Conservation (phyloP, 116 monocot species). For the Iris pallida region DNA sequence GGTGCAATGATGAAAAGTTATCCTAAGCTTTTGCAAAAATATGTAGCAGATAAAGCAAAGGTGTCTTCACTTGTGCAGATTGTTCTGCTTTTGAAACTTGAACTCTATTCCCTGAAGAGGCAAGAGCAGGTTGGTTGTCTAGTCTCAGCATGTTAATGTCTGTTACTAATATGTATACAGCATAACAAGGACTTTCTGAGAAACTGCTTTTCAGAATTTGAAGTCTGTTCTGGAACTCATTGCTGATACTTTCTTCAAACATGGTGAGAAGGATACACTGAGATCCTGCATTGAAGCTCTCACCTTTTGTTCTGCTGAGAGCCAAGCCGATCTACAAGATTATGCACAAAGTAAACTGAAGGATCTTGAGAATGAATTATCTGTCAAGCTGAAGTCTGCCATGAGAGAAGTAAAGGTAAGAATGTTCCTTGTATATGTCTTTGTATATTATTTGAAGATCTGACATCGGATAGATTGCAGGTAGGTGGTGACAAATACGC, state of each 20-base stretch:
- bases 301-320: slow-evolving; percentile 72
- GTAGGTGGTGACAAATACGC: slow-evolving; percentile 89
- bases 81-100: slow-evolving; percentile 69
- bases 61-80: slow-evolving; percentile 77
- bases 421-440: not conserved
- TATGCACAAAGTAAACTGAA: slow-evolving; percentile 84
- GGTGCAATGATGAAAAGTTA: slow-evolving; percentile 75
- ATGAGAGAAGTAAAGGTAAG: slow-evolving; percentile 78
- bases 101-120: slow-evolving; percentile 87
- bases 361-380: slow-evolving; percentile 80
- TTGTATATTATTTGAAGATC: not conserved
- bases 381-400: slow-evolving; percentile 66
- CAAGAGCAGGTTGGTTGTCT: slow-evolving; percentile 64
- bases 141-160: not conserved
- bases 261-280: slow-evolving; percentile 81
- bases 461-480: slow-evolving; percentile 34
- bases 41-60: slow-evolving; percentile 87
- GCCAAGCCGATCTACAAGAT: slow-evolving; percentile 84
- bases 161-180: not conserved
- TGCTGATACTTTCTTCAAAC: slow-evolving; percentile 87
- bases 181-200: slow-evolving; percentile 10
- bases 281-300: slow-evolving; percentile 82
- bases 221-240: slow-evolving; percentile 68
- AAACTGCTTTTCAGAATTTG: slow-evolving; percentile 51
- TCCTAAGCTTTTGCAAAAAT: slow-evolving; percentile 77